These are phyloP conservation scores for Metschnikowia kunwiensis DNA, from an alignment of 805 yeast species.

Conservation along the genomic window DNA sequence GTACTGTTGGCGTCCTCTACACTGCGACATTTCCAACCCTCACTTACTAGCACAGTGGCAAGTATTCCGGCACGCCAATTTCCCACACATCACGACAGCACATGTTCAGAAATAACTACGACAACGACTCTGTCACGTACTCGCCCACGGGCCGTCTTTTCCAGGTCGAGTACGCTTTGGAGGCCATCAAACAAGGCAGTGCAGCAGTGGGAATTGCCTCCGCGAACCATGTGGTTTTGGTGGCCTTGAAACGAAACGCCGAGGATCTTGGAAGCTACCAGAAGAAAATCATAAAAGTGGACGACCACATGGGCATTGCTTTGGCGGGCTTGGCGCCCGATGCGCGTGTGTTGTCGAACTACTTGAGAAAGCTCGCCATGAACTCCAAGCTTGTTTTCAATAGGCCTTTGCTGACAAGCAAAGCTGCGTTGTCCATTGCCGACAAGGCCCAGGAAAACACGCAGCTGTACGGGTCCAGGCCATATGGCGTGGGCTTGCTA, in stretches of 20 bases:
- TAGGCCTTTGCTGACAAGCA: conserved; percentile 77
- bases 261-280: conserved; percentile 97
- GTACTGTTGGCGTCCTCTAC: neutral
- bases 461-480: conserved; percentile 93
- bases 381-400: conserved; percentile 79
- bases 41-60: conserved; percentile 5
- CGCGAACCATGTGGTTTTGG: conserved; percentile 82
- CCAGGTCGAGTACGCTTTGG: conserved; percentile 78
- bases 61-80: neutral
- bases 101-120: conserved; percentile 95
- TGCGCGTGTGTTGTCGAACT: conserved; percentile 90
- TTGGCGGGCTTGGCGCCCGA: conserved; percentile 98
- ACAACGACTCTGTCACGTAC: conserved; percentile 96
- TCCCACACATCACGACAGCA: conserved; percentile 1
- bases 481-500: conserved; percentile 95
- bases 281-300: conserved; percentile 87
- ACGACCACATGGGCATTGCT: conserved; percentile 91
- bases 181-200: conserved; percentile 96
- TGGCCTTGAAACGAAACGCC: conserved; percentile 91
- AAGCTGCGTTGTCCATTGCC: conserved; percentile 82
- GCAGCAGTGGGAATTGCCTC: conserved; percentile 95
- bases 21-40: no score
- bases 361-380: conserved; percentile 87
- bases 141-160: conserved; percentile 93
- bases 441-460: conserved; percentile 98